phyloP scores from a whole-genome alignment of 371 early-diverging fungal species.

The Smittium culicis region DNA sequence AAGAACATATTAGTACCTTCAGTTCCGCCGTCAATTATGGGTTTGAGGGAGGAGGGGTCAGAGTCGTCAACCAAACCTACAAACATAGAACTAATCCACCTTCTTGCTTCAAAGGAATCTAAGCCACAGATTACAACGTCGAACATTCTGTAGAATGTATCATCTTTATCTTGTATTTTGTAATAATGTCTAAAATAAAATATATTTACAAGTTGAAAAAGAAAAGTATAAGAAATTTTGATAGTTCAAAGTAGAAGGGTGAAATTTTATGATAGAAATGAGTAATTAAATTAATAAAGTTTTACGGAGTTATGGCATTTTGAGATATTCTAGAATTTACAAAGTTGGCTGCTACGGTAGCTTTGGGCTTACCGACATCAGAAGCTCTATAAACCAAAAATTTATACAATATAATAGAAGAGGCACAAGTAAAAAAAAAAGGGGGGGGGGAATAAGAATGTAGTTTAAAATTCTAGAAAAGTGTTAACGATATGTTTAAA shows the following conservation, averaged over 20 bases:
- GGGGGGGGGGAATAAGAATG: background rate
- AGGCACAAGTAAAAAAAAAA: background rate
- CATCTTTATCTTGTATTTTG: conserved; percentile 87
- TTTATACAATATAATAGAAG: background rate
- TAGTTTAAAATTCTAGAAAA: background rate
- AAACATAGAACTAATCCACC: conserved; percentile 90
- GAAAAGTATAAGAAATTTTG: no score
- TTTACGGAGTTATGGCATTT: conserved; percentile 66
- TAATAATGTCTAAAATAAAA: conserved; percentile 48
- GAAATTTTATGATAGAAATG: background rate
- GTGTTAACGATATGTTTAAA: background rate
- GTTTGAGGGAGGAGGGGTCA: conserved; percentile 53
- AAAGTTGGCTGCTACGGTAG: conserved; percentile 77
- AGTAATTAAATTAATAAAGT: conserved; percentile 3
- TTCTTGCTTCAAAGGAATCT: conserved; percentile 87
- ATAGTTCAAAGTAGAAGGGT: no score
- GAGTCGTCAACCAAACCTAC: conserved; percentile 59
- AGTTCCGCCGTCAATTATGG: conserved; percentile 91
- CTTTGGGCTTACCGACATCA: conserved; percentile 40
- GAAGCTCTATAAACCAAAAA: background rate
- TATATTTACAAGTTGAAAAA: no score
- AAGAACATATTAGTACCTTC: conserved; percentile 43
- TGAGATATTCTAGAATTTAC: conserved; percentile 69
- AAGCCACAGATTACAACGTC: conserved; percentile 81
- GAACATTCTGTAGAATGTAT: conserved; percentile 79